Conservation (phyloP, 139 green algal species). For the Gonium pectorale region DNA sequence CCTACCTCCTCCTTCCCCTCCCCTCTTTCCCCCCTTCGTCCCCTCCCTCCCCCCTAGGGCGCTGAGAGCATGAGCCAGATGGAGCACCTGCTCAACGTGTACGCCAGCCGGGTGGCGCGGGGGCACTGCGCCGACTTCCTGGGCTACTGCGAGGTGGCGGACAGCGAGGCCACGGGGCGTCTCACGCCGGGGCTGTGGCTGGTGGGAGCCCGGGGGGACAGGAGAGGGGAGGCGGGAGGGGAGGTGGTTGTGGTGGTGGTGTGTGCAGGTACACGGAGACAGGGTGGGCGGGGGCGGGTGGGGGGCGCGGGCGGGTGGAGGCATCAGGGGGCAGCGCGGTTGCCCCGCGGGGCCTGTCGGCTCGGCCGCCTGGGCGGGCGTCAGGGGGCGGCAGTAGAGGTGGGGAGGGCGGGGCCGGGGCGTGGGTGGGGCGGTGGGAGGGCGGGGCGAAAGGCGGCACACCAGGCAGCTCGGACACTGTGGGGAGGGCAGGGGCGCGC, state of each 20-base stretch:
- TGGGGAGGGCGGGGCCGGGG: background rate
- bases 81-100: constrained; percentile 90
- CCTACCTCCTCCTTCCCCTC: background rate
- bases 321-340: too few species aligned
- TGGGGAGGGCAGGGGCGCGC: background rate
- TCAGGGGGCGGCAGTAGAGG: too few species aligned
- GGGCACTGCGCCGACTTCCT: constrained; percentile 81
- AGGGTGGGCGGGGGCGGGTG: background rate
- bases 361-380: too few species aligned
- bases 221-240: background rate
- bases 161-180: constrained; percentile 53
- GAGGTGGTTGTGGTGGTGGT: too few species aligned
- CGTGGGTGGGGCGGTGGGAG: background rate
- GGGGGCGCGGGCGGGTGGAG: too few species aligned
- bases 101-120: constrained; percentile 69
- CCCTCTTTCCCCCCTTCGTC: background rate
- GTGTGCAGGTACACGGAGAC: too few species aligned
- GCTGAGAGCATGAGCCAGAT: constrained; percentile 82
- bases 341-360: too few species aligned
- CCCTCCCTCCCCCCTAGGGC: constrained; percentile 51
- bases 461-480: background rate
- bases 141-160: constrained; percentile 77
- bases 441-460: background rate
- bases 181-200: constrained; percentile 85
- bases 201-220: constrained; percentile 42